Evolutionary conservation across 2,329 filamentous ascomycete genomes (phyloP).

Genomic region (Aspergillus tanneri): DNA sequence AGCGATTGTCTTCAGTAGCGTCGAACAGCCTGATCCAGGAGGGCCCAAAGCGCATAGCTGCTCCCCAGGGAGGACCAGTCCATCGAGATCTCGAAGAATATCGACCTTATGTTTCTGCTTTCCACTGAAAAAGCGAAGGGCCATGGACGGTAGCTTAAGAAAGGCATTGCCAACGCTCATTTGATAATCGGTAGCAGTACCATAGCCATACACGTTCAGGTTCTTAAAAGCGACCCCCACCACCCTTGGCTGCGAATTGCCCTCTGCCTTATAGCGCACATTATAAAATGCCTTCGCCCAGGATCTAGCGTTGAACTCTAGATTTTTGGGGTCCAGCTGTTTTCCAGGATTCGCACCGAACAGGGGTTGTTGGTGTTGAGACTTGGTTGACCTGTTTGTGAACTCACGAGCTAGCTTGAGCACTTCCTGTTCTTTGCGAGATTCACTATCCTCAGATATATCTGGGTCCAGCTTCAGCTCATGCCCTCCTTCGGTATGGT

Average conservation of each 20-base stretch:
- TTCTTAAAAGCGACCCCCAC: constrained; percentile 3
- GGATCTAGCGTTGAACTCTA: constrained; percentile 1
- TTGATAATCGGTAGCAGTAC: constrained; percentile 11
- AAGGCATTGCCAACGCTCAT: constrained; percentile 12
- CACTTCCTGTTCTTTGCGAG: not conserved
- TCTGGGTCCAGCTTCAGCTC: not conserved
- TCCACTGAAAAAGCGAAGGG: not conserved
- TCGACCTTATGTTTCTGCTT: constrained; percentile 22
- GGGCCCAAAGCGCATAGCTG: constrained; percentile 51
- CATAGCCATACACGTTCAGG: constrained; percentile 8
- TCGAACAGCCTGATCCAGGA: constrained; percentile 59
- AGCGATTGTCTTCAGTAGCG: constrained; percentile 76
- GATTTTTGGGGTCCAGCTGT: not conserved
- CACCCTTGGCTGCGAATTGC: not conserved
- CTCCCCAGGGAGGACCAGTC: constrained; percentile 54
- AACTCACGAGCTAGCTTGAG: constrained; percentile 1
- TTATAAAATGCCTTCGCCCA: constrained; percentile 10
- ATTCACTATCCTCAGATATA: not conserved
- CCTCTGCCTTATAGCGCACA: constrained; percentile 1
- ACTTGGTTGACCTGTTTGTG: not conserved
- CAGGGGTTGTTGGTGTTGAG: not conserved
- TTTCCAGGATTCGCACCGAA: not conserved
- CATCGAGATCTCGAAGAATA: constrained; percentile 61
- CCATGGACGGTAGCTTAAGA: not conserved
- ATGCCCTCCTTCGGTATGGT: not conserved